Base-by-base conservation (phyloP, 1,284 basidiomycete genomes). In the Rhodotorula sp. region DNA sequence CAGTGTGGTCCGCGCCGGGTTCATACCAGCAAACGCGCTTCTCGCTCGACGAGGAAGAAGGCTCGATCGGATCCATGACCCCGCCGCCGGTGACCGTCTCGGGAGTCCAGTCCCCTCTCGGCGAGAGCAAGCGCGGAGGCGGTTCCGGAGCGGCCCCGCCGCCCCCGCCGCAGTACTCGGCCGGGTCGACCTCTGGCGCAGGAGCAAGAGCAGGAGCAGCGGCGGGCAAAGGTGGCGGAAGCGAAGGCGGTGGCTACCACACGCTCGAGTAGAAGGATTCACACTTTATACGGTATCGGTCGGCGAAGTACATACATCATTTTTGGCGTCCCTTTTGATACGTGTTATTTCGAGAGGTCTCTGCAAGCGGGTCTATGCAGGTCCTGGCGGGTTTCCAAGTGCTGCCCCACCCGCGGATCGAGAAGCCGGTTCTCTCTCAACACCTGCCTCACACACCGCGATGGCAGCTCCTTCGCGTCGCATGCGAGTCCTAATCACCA, bases 401-500 rank as follows among this genome's bases (percentile, higher is more conserved):
- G n/a, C 8, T 39, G 39, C 51, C 34, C n/a, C 49, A 29, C 62
- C 62, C 12, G 8, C 39, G 15, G 39, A 43, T 14, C 10, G 39
- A 43, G 39, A 43, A 43, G 39, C 29, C 48, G 0, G n/a, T 49
- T 14, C 48, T 12, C 23, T 6, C 15, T 5, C 2, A 6, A n/a
- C 1, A 6, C 16, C 26, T 5, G 16, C 48, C 39, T n/a, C 62
- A 7, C 23, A 34, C 31, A n/a, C 20, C 0, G 16, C 49, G 12
- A 62, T 58, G 51, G 20, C 54, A 26, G 16, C 64, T 10, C 46
- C 57, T 29, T 39, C 51, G 16, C 59, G 29, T 2, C 46, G 51
- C 3, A 39, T 69, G 3, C 65, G 73, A n/a, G 70, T 78, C 23
- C 66, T 78, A 10, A 58, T 78, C 57, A 74, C 75, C 12, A 93